These are phyloP conservation scores for Scutellaria baicalensis DNA, from an alignment of 257 asterid genomes.

Conservation along the genomic window DNA sequence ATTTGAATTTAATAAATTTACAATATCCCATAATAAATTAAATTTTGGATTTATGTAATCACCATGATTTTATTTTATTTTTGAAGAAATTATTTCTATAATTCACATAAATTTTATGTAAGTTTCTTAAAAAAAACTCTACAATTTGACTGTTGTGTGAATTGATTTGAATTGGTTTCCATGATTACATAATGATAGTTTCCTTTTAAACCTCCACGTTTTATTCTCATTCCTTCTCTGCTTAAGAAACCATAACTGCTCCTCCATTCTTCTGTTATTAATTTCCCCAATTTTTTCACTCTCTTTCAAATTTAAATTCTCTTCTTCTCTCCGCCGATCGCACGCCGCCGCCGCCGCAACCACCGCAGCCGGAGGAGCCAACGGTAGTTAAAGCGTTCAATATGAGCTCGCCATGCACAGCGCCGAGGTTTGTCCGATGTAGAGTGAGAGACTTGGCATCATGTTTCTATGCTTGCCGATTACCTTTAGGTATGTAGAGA, in stretches of 20 bases:
- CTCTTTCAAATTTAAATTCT: constrained; percentile 16
- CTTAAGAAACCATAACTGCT: constrained; percentile 22
- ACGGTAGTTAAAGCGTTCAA: not conserved
- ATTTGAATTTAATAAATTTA: no score
- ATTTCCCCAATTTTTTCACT: not conserved
- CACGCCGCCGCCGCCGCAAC: not conserved
- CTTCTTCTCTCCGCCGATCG: not conserved
- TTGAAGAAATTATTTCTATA: no score
- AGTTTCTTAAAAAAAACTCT: not conserved
- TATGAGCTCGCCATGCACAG: constrained; percentile 44
- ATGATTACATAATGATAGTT: constrained; percentile 17
- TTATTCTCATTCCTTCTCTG: constrained; percentile 34
- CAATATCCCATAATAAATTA: not conserved
- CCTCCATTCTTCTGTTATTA: not conserved
- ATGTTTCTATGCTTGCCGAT: constrained; percentile 44
- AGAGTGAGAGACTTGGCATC: constrained; percentile 42
- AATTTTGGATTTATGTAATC: not conserved
- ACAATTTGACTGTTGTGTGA: not conserved
- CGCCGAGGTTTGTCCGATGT: constrained; percentile 35
- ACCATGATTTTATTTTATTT: no score
- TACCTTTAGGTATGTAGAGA: constrained; percentile 37
- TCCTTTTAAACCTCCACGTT: constrained; percentile 36
- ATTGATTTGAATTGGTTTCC: constrained; percentile 1
- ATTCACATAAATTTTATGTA: not conserved
- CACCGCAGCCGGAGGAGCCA: constrained; percentile 1